Percentiles rank a stretch among this genome's conserved stretches.
Evolutionary conservation across 2,329 filamentous ascomycete species (phyloP).

Genomic region (Calonectria pseudoreteaudii): DNA sequence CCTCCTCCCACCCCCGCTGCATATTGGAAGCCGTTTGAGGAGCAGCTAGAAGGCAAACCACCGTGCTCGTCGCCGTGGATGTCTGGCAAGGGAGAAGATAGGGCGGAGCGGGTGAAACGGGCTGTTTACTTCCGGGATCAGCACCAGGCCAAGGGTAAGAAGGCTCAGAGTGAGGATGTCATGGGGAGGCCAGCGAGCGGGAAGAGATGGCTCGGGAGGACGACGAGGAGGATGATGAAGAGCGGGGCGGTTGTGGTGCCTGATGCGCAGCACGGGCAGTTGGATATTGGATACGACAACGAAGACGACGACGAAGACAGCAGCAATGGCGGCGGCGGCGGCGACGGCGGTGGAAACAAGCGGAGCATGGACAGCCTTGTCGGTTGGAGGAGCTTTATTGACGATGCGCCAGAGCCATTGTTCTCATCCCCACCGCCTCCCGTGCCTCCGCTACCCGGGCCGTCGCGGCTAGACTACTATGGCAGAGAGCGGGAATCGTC

Average conservation of each 20-base stretch:
- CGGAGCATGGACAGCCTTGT: conserved; percentile 41
- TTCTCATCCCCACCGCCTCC: conserved; percentile 40
- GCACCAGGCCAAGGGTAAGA: conserved; percentile 29
- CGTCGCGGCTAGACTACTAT: conserved; percentile 31
- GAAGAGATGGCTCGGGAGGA: conserved; percentile 28
- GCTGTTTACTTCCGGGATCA: conserved; percentile 39
- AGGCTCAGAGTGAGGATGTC: conserved; percentile 8
- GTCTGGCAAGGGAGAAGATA: conserved; percentile 33
- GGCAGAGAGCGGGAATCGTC: conserved; percentile 13
- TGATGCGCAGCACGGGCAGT: conserved; percentile 1
- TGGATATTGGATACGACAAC: not conserved
- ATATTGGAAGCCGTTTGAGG: conserved; percentile 44
- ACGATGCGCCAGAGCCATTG: conserved; percentile 38
- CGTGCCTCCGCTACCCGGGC: conserved; percentile 40
- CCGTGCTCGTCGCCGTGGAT: conserved; percentile 40
- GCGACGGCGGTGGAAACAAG: conserved; percentile 2
- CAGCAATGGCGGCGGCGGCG: no score
- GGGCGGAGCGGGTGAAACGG: conserved; percentile 32
- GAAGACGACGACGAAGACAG: not conserved
- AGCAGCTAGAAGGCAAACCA: conserved; percentile 31
- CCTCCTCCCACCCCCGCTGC: conserved; percentile 34
- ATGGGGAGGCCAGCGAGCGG: conserved; percentile 10
- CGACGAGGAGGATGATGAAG: no score
- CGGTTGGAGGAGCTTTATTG: conserved; percentile 38
- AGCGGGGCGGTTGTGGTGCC: conserved; percentile 24